These are phyloP conservation scores for Cornus kousa DNA, from an alignment of 148 eudicot genomes.

Conservation along the genomic window DNA sequence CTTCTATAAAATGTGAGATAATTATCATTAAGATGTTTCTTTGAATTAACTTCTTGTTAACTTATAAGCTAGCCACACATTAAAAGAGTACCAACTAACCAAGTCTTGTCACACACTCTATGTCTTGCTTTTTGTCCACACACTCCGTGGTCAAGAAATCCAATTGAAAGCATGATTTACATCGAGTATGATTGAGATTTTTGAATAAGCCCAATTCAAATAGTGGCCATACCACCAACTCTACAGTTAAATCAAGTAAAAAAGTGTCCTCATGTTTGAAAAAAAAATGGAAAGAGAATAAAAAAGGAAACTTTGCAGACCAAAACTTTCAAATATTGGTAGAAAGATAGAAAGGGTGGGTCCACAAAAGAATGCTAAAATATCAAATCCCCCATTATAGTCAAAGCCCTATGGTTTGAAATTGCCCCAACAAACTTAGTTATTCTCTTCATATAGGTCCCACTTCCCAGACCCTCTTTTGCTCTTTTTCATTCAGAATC, in stretches of 20 bases:
- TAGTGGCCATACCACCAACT: neutral
- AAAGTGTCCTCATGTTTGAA: neutral
- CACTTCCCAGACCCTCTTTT: neutral
- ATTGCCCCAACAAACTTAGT: neutral
- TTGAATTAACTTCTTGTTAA: no score
- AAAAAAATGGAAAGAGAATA: neutral
- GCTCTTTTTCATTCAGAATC: neutral
- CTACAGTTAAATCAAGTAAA: neutral
- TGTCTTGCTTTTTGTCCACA: neutral
- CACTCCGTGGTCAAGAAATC: neutral
- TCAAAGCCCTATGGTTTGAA: neutral
- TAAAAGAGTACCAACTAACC: no score
- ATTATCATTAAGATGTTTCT: no score
- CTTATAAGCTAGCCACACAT: no score
- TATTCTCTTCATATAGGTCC: neutral
- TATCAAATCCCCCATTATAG: neutral
- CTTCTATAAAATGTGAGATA: no score
- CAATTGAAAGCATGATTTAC: constrained; percentile 7
- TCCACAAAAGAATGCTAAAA: neutral
- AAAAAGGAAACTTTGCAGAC: constrained; percentile 7
- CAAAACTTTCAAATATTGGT: constrained; percentile 6
- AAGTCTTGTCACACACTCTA: no score
- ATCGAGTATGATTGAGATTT: constrained; percentile 6
- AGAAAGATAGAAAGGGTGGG: neutral
- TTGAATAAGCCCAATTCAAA: constrained; percentile 2